Evolutionary conservation across 371 early-diverging fungal genomes (phyloP).

Genomic region (Batkoa obscura): DNA sequence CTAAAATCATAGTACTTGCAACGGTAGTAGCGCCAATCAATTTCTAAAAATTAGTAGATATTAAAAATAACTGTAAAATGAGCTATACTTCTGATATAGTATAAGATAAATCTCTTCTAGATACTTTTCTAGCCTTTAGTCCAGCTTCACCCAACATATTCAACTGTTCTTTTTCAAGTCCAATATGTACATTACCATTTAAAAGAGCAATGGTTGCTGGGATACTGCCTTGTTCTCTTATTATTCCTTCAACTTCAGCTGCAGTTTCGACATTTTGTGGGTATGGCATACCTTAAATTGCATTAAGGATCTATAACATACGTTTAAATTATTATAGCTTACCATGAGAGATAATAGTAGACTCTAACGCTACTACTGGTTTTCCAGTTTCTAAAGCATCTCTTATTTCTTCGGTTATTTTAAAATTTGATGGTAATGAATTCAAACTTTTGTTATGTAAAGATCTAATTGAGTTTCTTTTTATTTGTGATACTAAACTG

Average conservation of each 20-base stretch:
- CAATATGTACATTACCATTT: slow-evolving; percentile 31
- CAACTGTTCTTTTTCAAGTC: slow-evolving; percentile 19
- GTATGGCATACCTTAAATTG: slow-evolving; percentile 62
- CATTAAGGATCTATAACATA: neutral
- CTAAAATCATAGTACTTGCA: slow-evolving; percentile 68
- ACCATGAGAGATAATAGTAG: slow-evolving; percentile 87
- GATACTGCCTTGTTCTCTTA: slow-evolving; percentile 44
- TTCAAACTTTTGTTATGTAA: too few species aligned
- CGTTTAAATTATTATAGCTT: neutral
- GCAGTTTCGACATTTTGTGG: slow-evolving; percentile 80
- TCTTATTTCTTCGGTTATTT: slow-evolving; percentile 14
- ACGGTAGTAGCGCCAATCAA: slow-evolving; percentile 78
- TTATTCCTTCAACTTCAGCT: slow-evolving; percentile 45
- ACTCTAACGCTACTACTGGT: slow-evolving; percentile 87
- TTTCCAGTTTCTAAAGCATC: slow-evolving; percentile 28
- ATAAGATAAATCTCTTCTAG: slow-evolving; percentile 62
- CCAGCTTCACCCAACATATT: slow-evolving; percentile 39
- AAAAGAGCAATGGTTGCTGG: slow-evolving; percentile 86
- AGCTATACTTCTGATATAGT: slow-evolving; percentile 38
- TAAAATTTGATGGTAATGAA: neutral
- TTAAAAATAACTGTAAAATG: neutral
- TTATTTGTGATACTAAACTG: too few species aligned
- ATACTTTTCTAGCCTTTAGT: slow-evolving; percentile 49
- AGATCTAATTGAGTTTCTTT: too few species aligned
- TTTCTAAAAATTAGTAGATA: slow-evolving; percentile 13